Base-by-base conservation (phyloP, 2,329 filamentous ascomycete species). In the Aureobasidium leucospermi region DNA sequence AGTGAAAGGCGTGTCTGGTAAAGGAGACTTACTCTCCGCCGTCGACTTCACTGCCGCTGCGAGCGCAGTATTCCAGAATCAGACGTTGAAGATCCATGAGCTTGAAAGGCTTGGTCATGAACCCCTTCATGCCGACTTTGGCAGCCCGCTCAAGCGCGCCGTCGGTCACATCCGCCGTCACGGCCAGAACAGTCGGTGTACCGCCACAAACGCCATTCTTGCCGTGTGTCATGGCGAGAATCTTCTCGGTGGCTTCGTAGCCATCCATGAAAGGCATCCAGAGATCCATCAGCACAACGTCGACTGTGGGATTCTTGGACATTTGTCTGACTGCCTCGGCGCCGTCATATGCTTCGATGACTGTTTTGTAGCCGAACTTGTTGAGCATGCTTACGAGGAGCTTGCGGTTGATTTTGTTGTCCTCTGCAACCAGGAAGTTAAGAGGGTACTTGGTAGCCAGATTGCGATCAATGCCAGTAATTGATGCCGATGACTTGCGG, bases 261-360 rank as follows among this genome's bases (percentile, higher is more conserved):
- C 86, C 86, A 67, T 89, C 86, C 77, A 89, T 85, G 63, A 84
- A 77, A 0, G 86, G 86, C 85, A 89, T 89, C 86, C 86, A 89
- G 9, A 89, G 78, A 70, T 89, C 86, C 86, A 89, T 89, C 45
- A 89, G 73, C 28, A 89, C 78, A 1, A 87, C 79, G 65, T 88
- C 81, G 60, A 88, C 81, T 3, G 43, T 23, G 4, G 46, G 48
- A 43, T 72, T 70, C 63, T 62, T 65, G 31, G 64, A 67, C 76
- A 86, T 86, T 46, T 82, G 77, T 16, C 81, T 77, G 1, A 89
- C 84, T 0, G 86, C 86, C 67, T 89, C 84, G 47, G 80, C 79
- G 42, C 86, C 86, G 66, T 89, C 85, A 65, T 85, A 85, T 0
- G 86, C 86, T 69, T 88, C 81, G 58, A 80, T 76, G 13, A 89